Evolutionary conservation across 331 rosid genomes (phyloP).

Genomic region (Cucumis variabilis): DNA sequence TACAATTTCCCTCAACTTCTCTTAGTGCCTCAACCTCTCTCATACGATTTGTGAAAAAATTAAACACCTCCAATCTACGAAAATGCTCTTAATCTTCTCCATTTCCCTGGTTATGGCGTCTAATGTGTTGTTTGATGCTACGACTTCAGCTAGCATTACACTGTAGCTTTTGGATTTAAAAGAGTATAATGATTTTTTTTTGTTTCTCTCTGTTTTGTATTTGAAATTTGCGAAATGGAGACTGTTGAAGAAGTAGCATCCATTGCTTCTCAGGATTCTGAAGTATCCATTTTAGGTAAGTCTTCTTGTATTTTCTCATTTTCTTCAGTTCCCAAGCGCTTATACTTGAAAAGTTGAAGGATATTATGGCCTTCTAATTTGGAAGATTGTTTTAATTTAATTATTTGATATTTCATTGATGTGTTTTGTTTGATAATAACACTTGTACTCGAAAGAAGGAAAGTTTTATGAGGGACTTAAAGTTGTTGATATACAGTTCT

Average conservation of each 20-base stretch:
- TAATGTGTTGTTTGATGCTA: too few relatives aligned
- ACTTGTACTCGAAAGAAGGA: not conserved
- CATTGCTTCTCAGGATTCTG: slow-evolving; percentile 35
- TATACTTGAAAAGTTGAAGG: not conserved
- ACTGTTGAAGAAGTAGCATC: slow-evolving; percentile 45
- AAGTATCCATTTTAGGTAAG: slow-evolving; percentile 48
- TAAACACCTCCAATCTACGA: too few relatives aligned
- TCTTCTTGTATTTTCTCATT: not conserved
- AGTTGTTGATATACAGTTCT: slow-evolving; percentile 7
- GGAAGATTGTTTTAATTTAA: not conserved
- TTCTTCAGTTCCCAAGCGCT: not conserved
- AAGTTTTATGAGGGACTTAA: not conserved
- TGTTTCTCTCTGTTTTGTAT: slow-evolving; percentile 6
- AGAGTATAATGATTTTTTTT: too few relatives aligned
- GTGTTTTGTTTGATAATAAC: not conserved
- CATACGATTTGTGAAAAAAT: too few relatives aligned
- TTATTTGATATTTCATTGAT: not conserved
- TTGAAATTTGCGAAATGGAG: slow-evolving; percentile 56
- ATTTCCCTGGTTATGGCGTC: too few relatives aligned
- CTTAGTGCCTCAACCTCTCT: too few relatives aligned
- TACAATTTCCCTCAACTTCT: too few relatives aligned
- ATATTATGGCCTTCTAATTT: not conserved
- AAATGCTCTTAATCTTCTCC: too few relatives aligned
- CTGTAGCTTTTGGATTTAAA: too few relatives aligned
- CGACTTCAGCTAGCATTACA: too few relatives aligned